These are phyloP conservation scores for Boletales sp. DNA, from an alignment of 768 basidiomycete genomes.

Conservation along the genomic window DNA sequence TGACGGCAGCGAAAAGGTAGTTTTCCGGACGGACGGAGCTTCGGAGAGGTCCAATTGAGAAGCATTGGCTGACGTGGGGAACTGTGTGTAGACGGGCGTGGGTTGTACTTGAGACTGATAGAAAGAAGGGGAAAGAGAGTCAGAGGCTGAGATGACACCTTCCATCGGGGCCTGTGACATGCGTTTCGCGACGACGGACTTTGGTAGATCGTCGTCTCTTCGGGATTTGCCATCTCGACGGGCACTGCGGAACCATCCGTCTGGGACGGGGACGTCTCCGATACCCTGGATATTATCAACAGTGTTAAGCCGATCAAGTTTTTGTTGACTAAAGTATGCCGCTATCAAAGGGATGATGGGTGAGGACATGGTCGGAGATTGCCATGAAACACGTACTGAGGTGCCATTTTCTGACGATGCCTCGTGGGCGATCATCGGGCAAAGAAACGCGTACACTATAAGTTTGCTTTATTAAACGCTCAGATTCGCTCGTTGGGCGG, in stretches of 20 bases:
- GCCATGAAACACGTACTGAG: slow-evolving; percentile 41
- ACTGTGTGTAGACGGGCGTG: slow-evolving; percentile 26
- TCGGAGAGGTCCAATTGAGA: slow-evolving; percentile 28
- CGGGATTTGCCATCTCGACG: slow-evolving; percentile 57
- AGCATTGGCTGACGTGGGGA: slow-evolving; percentile 28
- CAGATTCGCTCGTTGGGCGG: slow-evolving; percentile 35
- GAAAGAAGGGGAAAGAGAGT: slow-evolving; percentile 19
- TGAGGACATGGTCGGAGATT: slow-evolving; percentile 24
- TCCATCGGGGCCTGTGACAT: slow-evolving; percentile 33
- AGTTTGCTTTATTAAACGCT: slow-evolving; percentile 53
- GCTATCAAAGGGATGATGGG: slow-evolving; percentile 40
- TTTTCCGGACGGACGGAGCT: slow-evolving; percentile 19
- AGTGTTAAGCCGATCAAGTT: slow-evolving; percentile 64
- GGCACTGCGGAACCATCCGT: slow-evolving; percentile 77
- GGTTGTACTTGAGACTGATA: slow-evolving; percentile 21
- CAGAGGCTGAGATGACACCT: slow-evolving; percentile 19
- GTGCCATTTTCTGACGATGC: slow-evolving; percentile 49
- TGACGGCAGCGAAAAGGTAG: slow-evolving; percentile 30
- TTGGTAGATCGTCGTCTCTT: slow-evolving; percentile 41
- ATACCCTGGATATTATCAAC: slow-evolving; percentile 68
- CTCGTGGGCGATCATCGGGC: slow-evolving; percentile 40
- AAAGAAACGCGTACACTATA: slow-evolving; percentile 49
- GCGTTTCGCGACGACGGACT: slow-evolving; percentile 43
- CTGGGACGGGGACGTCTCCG: slow-evolving; percentile 64
- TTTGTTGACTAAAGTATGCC: slow-evolving; percentile 81